Percentiles rank a stretch among this genome's conserved stretches.
These are phyloP conservation scores for Wallacemonas collosoma DNA, from an alignment of 208 protist genomes.

Conservation along the genomic window DNA sequence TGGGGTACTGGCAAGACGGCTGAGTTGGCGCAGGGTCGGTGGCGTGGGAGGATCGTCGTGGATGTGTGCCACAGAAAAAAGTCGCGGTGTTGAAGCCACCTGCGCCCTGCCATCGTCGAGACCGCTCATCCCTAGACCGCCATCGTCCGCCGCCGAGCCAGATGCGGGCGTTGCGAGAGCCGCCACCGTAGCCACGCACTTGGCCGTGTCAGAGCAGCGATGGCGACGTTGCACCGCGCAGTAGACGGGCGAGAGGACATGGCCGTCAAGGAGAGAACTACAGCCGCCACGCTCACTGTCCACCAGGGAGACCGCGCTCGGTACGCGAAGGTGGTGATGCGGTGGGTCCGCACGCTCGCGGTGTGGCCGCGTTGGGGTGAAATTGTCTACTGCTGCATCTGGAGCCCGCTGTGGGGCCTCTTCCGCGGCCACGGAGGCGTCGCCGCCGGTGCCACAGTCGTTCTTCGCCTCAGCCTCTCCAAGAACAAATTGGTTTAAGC, in stretches of 20 bases:
- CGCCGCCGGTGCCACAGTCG: neutral
- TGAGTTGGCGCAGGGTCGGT: constrained; percentile 43
- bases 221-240: neutral
- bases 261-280: constrained; percentile 12
- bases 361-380: no score
- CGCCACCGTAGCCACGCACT: neutral
- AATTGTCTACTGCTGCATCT: no score
- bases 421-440: neutral
- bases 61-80: constrained; percentile 73
- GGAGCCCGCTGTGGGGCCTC: no score
- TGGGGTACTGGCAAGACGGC: constrained; percentile 24
- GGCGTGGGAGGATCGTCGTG: constrained; percentile 52
- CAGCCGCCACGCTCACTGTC: neutral
- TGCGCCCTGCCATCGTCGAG: no score
- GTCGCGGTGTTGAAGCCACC: constrained; percentile 18
- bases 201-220: constrained; percentile 6
- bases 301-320: neutral
- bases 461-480: constrained; percentile 14
- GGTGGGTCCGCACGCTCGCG: no score
- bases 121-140: no score
- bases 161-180: no score
- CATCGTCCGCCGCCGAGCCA: no score
- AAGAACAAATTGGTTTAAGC: constrained; percentile 59
- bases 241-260: neutral
- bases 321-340: neutral